These are phyloP conservation scores for Lactifluus hygrophoroides DNA, from an alignment of 768 basidiomycete genomes.

Conservation along the genomic window DNA sequence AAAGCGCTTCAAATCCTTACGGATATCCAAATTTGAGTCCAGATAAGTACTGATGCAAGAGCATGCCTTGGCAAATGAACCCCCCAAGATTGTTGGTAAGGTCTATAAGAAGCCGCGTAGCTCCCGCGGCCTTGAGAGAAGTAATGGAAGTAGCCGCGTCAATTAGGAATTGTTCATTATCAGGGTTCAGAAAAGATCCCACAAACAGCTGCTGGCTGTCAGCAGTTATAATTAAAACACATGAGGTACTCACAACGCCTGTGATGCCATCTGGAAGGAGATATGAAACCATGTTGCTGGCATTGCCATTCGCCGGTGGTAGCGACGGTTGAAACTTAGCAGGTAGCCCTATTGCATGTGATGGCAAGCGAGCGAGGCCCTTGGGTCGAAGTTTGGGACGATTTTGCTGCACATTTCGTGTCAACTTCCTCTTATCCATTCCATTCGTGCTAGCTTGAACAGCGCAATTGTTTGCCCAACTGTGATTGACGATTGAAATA, in stretches of 20 bases:
- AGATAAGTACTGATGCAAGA: slow-evolving; percentile 50
- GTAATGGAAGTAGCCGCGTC: slow-evolving; percentile 40
- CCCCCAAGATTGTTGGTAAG: slow-evolving; percentile 54
- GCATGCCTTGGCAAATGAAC: slow-evolving; percentile 56
- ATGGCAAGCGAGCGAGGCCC: slow-evolving; percentile 32
- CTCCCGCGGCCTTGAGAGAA: slow-evolving; percentile 40
- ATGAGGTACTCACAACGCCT: slow-evolving; percentile 40
- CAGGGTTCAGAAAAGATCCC: slow-evolving; percentile 46
- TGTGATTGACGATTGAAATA: slow-evolving; percentile 22
- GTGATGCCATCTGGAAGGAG: slow-evolving; percentile 50
- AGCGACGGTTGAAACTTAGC: slow-evolving; percentile 41
- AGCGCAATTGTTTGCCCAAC: slow-evolving; percentile 55
- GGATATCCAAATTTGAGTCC: slow-evolving; percentile 46
- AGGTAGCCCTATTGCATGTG: slow-evolving; percentile 40
- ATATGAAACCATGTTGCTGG: slow-evolving; percentile 47
- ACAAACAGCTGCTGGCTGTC: slow-evolving; percentile 43
- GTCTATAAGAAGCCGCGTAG: slow-evolving; percentile 47
- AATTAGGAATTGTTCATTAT: slow-evolving; percentile 36
- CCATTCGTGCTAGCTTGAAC: slow-evolving; percentile 45
- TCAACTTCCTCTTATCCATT: slow-evolving; percentile 34
- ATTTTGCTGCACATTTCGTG: background rate
- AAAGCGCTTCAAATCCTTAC: slow-evolving; percentile 28
- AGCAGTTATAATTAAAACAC: background rate
- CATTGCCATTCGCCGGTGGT: slow-evolving; percentile 37
- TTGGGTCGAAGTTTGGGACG: slow-evolving; percentile 21